Conservation (phyloP, 148 eudicot species). For the Amaranthus cruentus region DNA sequence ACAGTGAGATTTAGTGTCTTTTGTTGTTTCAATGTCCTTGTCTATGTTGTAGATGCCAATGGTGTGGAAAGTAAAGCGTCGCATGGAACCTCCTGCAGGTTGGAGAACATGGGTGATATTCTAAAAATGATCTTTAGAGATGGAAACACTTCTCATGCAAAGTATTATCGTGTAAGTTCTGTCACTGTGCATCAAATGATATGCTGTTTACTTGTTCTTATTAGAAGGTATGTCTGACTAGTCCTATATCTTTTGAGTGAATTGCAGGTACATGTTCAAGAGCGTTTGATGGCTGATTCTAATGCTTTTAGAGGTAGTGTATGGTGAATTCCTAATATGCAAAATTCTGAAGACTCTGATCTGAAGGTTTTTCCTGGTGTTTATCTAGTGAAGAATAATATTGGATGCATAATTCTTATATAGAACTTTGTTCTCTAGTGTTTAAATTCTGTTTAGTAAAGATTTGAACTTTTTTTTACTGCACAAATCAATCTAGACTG, state of each 20-base stretch:
- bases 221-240: slow-evolving; percentile 19
- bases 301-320: slow-evolving; percentile 52
- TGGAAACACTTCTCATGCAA: slow-evolving; percentile 71
- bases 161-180: slow-evolving; percentile 76
- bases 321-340: background rate
- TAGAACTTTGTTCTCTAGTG: too few species aligned
- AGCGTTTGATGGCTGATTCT: slow-evolving; percentile 44
- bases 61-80: slow-evolving; percentile 48
- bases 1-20: background rate
- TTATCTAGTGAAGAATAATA: too few species aligned
- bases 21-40: slow-evolving; percentile 1
- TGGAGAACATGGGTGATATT: slow-evolving; percentile 78
- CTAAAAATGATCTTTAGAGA: slow-evolving; percentile 69
- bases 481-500: too few species aligned
- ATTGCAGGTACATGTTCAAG: slow-evolving; percentile 84
- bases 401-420: too few species aligned
- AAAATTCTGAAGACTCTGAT: too few species aligned
- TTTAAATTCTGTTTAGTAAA: too few species aligned
- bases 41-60: slow-evolving; percentile 42
- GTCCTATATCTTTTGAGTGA: slow-evolving; percentile 6
- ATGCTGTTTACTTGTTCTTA: slow-evolving; percentile 1
- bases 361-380: too few species aligned
- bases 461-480: too few species aligned
- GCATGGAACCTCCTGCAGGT: slow-evolving; percentile 56
- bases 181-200: slow-evolving; percentile 2